Base-by-base conservation (phyloP, 306 rosid genomes). In the Urtica urens region DNA sequence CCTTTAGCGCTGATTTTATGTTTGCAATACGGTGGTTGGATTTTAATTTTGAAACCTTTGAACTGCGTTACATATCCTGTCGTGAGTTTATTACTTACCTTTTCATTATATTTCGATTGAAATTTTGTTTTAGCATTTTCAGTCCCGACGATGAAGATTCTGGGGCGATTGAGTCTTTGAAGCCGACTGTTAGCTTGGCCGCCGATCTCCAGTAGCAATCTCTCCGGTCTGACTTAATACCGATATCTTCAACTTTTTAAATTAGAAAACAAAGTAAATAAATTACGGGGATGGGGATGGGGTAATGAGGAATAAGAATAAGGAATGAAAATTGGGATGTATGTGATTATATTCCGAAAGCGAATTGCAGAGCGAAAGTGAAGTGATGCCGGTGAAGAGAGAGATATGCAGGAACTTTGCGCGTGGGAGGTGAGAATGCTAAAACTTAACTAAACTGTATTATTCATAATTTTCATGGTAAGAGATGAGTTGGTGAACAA, bases 261-360 rank as follows among this genome's bases (percentile, higher is more conserved):
- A n/a, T n/a, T n/a, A n/a, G n/a, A n/a, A n/a, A n/a, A n/a, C n/a
- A n/a, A n/a, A n/a, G n/a, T n/a, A n/a, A n/a, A n/a, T n/a, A n/a
- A n/a, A n/a, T n/a, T n/a, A n/a, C n/a, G 60, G 95, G 85, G 73
- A 81, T 84, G 35, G 93, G 81, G 60, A 71, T 59, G 60, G 60
- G 84, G 50, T 75, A 82, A 15, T 59, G 76, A 61, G 74, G 38
- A 46, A 65, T 66, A n/a, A n/a, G n/a, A n/a, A n/a, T n/a, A n/a
- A n/a, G n/a, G n/a, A n/a, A n/a, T n/a, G n/a, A n/a, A n/a, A n/a
- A n/a, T n/a, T n/a, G n/a, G n/a, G n/a, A n/a, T n/a, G n/a, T n/a
- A n/a, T n/a, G n/a, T n/a, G n/a, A n/a, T n/a, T n/a, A n/a, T n/a
- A n/a, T n/a, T n/a, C n/a, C n/a, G n/a, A n/a, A 31, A 31, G 10